Conservation (phyloP, 2,329 filamentous ascomycete species). For the Akanthomyces lecanii region DNA sequence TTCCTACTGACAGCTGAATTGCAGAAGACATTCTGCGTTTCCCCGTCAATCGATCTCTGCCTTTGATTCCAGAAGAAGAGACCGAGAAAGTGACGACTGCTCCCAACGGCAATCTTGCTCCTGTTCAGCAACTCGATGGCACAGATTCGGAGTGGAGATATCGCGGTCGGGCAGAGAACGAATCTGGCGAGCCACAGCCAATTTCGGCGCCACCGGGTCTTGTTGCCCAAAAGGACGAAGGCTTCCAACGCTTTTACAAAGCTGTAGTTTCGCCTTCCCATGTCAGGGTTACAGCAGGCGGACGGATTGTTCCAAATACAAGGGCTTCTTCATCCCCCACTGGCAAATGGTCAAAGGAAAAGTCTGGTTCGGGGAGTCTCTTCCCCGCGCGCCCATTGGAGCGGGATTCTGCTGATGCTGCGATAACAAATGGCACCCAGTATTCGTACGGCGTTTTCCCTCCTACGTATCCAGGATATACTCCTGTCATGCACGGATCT, state of each 20-base stretch:
- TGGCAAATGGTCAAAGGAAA: conserved; percentile 46
- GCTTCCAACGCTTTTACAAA: conserved; percentile 65
- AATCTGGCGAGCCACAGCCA: conserved; percentile 42
- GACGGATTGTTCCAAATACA: conserved; percentile 63
- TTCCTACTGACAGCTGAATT: conserved; percentile 15
- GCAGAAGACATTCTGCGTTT: conserved; percentile 32
- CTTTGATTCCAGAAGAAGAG: conserved; percentile 30
- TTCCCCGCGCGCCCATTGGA: conserved; percentile 21
- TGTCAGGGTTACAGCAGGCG: conserved; percentile 63
- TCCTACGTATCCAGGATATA: conserved; percentile 31
- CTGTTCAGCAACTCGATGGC: conserved; percentile 34
- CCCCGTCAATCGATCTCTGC: conserved; percentile 24
- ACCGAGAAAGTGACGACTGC: conserved; percentile 7
- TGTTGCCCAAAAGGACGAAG: conserved; percentile 55
- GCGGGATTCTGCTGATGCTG: conserved; percentile 18
- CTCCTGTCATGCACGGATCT: conserved; percentile 28
- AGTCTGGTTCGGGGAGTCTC: conserved; percentile 23
- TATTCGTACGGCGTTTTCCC: conserved; percentile 27
- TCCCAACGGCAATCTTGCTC: conserved; percentile 17
- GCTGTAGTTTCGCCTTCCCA: conserved; percentile 65
- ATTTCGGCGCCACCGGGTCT: conserved; percentile 50
- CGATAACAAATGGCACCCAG: conserved; percentile 25
- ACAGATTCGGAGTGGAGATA: conserved; percentile 43
- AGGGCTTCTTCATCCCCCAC: conserved; percentile 50
- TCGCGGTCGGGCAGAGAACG: conserved; percentile 41